phyloP scores from a whole-genome alignment of 2,329 filamentous ascomycete genomes.

The Emergomyces orientalis region DNA sequence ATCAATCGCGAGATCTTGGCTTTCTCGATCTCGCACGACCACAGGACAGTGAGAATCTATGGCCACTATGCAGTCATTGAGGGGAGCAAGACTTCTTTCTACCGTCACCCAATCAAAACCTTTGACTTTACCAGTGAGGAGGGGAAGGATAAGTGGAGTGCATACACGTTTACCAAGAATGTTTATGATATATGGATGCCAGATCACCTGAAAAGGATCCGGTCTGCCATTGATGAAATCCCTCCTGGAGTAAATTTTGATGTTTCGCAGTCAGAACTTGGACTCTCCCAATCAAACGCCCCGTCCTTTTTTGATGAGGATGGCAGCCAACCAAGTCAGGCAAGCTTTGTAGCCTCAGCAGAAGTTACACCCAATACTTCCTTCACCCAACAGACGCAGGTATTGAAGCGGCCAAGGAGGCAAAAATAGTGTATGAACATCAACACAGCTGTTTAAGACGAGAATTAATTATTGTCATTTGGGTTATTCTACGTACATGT shows the following conservation, averaged over 20 bases:
- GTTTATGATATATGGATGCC: slow-evolving; percentile 33
- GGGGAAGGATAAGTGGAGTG: slow-evolving; percentile 30
- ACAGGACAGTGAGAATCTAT: slow-evolving; percentile 19
- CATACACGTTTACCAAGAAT: slow-evolving; percentile 31
- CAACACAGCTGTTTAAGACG: background rate
- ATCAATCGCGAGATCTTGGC: no score
- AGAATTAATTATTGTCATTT: background rate
- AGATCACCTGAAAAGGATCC: slow-evolving; percentile 29
- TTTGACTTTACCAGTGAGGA: slow-evolving; percentile 28
- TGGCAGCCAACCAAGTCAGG: slow-evolving; percentile 3
- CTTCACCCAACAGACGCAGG: slow-evolving; percentile 8
- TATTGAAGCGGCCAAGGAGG: slow-evolving; percentile 8
- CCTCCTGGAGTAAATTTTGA: slow-evolving; percentile 11
- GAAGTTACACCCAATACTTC: slow-evolving; percentile 10
- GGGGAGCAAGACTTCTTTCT: slow-evolving; percentile 10
- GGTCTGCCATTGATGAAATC: slow-evolving; percentile 29
- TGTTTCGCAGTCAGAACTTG: slow-evolving; percentile 14
- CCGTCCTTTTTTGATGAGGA: background rate
- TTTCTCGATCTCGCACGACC: no score
- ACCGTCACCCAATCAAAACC: slow-evolving; percentile 25
- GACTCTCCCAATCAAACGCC: slow-evolving; percentile 4
- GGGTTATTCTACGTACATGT: background rate
- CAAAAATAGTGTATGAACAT: slow-evolving; percentile 4
- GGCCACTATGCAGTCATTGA: slow-evolving; percentile 19
- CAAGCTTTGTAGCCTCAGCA: slow-evolving; percentile 9